These are phyloP conservation scores for Rhizophora apiculata DNA, from an alignment of 345 rosid genomes.

Conservation along the genomic window DNA sequence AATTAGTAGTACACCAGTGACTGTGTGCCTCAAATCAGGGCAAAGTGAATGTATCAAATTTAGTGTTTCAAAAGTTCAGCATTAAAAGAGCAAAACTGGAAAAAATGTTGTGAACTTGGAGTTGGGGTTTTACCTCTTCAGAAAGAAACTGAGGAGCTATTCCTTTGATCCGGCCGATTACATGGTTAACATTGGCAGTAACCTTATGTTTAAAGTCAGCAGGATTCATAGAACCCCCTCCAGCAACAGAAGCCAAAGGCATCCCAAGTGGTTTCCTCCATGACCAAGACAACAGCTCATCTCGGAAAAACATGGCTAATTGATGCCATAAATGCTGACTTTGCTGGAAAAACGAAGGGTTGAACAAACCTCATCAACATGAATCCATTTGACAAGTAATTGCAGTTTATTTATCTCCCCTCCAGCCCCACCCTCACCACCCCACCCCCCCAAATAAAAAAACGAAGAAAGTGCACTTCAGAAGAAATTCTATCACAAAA, in stretches of 20 bases:
- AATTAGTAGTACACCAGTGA: no score
- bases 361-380: slow-evolving; percentile 1
- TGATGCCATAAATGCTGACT: slow-evolving; percentile 88
- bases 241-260: slow-evolving; percentile 52
- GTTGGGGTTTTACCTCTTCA: slow-evolving; percentile 63
- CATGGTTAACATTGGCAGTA: slow-evolving; percentile 68
- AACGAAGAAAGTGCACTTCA: no score
- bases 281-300: slow-evolving; percentile 87
- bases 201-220: slow-evolving; percentile 75
- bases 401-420: no score
- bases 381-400: background rate
- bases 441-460: no score
- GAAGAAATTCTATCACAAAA: background rate
- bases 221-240: slow-evolving; percentile 65
- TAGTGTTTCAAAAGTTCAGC: no score
- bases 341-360: slow-evolving; percentile 55
- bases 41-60: no score
- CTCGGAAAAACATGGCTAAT: slow-evolving; percentile 96
- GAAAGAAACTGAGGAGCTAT: slow-evolving; percentile 76
- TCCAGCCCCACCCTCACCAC: no score
- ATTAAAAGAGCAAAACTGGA: background rate
- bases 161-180: slow-evolving; percentile 63
- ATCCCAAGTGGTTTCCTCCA: slow-evolving; percentile 91
- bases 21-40: no score
- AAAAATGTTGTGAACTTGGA: background rate